Conservation (phyloP, 176 grass and related monocot genomes). For the Eragrostis curvula region DNA sequence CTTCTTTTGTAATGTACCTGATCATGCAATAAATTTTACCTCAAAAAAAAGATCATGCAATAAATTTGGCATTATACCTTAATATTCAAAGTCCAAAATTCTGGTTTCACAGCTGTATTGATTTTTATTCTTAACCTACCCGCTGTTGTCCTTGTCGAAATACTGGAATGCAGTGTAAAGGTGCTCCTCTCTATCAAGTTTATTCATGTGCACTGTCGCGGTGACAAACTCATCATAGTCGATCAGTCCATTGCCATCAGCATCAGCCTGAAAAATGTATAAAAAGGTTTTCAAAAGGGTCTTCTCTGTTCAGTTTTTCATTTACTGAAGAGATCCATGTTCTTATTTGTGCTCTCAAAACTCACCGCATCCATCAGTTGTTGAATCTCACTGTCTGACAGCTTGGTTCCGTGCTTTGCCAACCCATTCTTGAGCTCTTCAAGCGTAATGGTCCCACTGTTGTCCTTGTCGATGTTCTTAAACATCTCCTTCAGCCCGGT, state of each 20-base stretch:
- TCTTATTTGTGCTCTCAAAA: slow-evolving; percentile 14
- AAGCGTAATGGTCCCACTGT: slow-evolving; percentile 82
- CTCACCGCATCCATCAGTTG: slow-evolving; percentile 93
- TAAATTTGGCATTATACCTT: not conserved
- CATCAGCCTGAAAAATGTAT: slow-evolving; percentile 59
- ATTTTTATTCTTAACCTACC: slow-evolving; percentile 42
- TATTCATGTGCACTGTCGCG: slow-evolving; percentile 82
- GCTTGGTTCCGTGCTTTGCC: slow-evolving; percentile 70
- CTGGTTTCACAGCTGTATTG: not conserved
- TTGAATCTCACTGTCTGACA: slow-evolving; percentile 72
- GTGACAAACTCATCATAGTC: slow-evolving; percentile 84
- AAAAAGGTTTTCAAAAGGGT: not conserved
- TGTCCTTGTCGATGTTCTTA: slow-evolving; percentile 87
- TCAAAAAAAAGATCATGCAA: slow-evolving; percentile 11
- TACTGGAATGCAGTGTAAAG: slow-evolving; percentile 81
- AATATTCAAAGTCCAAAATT: not conserved
- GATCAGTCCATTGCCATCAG: slow-evolving; percentile 76
- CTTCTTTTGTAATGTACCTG: slow-evolving; percentile 68
- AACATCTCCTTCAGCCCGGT: slow-evolving; percentile 88
- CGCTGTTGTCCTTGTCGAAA: slow-evolving; percentile 81
- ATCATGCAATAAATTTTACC: too few species aligned
- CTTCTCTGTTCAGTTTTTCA: not conserved
- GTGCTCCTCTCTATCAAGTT: slow-evolving; percentile 77
- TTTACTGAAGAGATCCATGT: not conserved
- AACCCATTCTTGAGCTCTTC: slow-evolving; percentile 77